Evolutionary conservation across 1,139 yeast genomes (phyloP).

Genomic region (Saccharomyces hybrid): DNA sequence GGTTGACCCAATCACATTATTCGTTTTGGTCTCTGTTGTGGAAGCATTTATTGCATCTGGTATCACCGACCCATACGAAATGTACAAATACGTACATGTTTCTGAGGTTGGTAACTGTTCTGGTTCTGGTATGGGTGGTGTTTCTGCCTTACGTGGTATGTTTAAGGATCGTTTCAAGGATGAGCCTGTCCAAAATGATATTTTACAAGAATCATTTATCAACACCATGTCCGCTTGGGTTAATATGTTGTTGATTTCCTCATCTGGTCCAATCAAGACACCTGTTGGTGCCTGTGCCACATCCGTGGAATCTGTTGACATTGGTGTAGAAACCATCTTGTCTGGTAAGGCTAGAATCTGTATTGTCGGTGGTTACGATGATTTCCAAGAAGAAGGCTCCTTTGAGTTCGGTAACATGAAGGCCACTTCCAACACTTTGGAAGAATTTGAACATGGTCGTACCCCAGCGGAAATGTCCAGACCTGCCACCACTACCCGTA

Average conservation of each 20-base stretch:
- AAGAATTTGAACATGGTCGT: constrained; percentile 91
- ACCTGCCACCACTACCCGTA: constrained; percentile 92
- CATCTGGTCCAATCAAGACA: constrained; percentile 98
- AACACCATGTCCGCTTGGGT: constrained; percentile 99
- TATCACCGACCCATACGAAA: constrained; percentile 95
- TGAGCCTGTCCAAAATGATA: constrained; percentile 91
- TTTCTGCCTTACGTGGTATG: constrained; percentile 93
- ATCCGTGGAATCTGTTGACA: constrained; percentile 93
- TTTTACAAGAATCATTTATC: constrained; percentile 94
- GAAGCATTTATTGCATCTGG: constrained; percentile 93
- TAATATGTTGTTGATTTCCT: constrained; percentile 89
- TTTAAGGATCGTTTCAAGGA: constrained; percentile 90
- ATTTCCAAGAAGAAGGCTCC: constrained; percentile 98
- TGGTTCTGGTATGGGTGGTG: constrained; percentile 99
- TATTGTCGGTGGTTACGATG: constrained; percentile 98
- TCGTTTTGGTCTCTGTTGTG: constrained; percentile 85
- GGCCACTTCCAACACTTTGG: constrained; percentile 85
- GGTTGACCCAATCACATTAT: constrained; percentile 93
- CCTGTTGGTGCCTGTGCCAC: constrained; percentile 99
- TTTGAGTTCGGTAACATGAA: constrained; percentile 98
- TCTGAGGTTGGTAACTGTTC: constrained; percentile 98
- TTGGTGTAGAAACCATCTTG: constrained; percentile 87
- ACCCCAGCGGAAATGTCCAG: constrained; percentile 98
- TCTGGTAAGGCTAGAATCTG: constrained; percentile 93
- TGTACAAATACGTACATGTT: constrained; percentile 95